A percentile compares a stretch with the other conserved stretches of the same genome.
Conservation (phyloP, 306 rosid genomes). For the Abrus precatorius region DNA sequence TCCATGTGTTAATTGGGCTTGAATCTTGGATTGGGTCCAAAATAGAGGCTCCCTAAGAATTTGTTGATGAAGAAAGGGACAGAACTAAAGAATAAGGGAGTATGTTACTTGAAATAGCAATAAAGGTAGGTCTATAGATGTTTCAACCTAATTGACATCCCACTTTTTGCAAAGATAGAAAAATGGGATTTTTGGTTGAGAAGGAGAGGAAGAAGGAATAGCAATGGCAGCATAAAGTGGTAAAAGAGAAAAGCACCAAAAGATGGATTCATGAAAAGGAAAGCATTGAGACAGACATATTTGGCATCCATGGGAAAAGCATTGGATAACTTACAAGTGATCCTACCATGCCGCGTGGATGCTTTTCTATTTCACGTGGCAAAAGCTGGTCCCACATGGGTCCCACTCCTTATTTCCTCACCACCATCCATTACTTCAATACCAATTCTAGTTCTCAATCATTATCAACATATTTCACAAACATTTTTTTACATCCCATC, state of each 20-base stretch:
- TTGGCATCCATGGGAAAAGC: conserved; percentile 47
- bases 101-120: too few relatives aligned
- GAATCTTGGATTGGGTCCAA: too few relatives aligned
- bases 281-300: conserved; percentile 16
- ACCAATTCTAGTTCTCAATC: neutral
- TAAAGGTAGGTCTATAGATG: neutral
- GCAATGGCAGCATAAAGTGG: conserved; percentile 54
- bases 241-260: conserved; percentile 75
- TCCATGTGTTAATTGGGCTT: too few relatives aligned
- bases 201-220: neutral
- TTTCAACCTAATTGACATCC: neutral
- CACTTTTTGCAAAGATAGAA: neutral
- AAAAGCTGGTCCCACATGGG: conserved; percentile 78
- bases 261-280: conserved; percentile 73
- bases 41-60: too few relatives aligned
- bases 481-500: too few relatives aligned
- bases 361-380: conserved; percentile 68
- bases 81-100: neutral
- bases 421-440: neutral
- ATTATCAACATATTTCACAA: too few relatives aligned
- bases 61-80: neutral
- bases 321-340: conserved; percentile 59
- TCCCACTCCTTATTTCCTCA: neutral
- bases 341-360: conserved; percentile 69
- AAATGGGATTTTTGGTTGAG: neutral